Evolutionary conservation across 805 yeast genomes (phyloP).

Genomic region (Lipomyces anomalus): DNA sequence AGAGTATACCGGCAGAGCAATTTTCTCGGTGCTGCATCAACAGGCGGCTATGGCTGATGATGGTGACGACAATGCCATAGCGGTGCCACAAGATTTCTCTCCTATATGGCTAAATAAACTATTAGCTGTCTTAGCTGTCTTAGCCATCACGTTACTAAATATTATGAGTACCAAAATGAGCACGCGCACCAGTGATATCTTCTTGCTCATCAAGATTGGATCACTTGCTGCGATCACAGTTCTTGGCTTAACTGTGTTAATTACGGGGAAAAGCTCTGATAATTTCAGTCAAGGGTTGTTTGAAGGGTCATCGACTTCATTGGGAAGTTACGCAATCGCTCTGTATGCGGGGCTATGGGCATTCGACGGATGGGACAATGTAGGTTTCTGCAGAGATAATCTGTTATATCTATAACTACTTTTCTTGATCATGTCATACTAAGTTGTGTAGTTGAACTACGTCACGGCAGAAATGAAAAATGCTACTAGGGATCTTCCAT

Average conservation of each 20-base stretch:
- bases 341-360: constrained; percentile 42
- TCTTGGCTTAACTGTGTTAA: constrained; percentile 29
- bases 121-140: constrained; percentile 32
- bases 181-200: constrained; percentile 32
- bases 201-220: constrained; percentile 34
- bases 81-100: constrained; percentile 10
- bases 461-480: constrained; percentile 39
- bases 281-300: constrained; percentile 28
- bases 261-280: constrained; percentile 22
- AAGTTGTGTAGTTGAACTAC: no score
- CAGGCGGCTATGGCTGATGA: constrained; percentile 8
- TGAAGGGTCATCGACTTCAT: constrained; percentile 28
- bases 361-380: constrained; percentile 43
- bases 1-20: constrained; percentile 33
- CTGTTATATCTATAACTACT: background rate
- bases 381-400: no score
- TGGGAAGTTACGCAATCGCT: constrained; percentile 35
- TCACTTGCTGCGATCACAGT: constrained; percentile 31
- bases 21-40: constrained; percentile 4
- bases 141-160: constrained; percentile 28
- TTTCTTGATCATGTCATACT: background rate
- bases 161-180: constrained; percentile 31
- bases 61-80: constrained; percentile 1
- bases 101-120: constrained; percentile 31
- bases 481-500: constrained; percentile 35